Base-by-base conservation (phyloP, 139 green algal species). In the Tetradesmus obliquus region DNA sequence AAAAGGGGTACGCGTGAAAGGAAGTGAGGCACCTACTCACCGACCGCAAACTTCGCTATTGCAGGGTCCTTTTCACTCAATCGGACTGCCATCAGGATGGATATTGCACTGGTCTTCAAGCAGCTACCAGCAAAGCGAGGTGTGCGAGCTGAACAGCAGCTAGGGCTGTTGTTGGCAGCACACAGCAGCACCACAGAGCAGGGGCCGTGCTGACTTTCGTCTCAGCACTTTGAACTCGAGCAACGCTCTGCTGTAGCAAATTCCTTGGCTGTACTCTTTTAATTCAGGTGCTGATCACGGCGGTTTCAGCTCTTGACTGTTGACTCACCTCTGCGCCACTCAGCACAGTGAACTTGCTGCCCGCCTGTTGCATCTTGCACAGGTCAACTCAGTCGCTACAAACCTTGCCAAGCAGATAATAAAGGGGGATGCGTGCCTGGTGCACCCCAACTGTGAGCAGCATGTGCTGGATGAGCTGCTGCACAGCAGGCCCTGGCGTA, bases 401-500 rank as follows among this genome's bases (percentile, higher is more conserved):
- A 69, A 55, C 8, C 88, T 91, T 17, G 76, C 79, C 3, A 79
- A 58, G 10, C 76, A 87, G 76, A 3, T 79, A 5, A 55, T 91
- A 5, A 91, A 91, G 57, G 88, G 88, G 6, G 88, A 91, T 79
- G 88, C 88, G 20, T 91, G 55, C 54, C 20, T 91, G n/a, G 57
- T 86, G 15, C 72, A 91, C 9, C 76, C n/a, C 57, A 72, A 62
- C 20, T 79, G 20, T n/a, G 79, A 91, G 32, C 88, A 87, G 24
- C 32, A 79, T 54, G n/a, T 45, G 71, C 24, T 91, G 22, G 76
- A 86, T 54, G 76, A 91, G 32, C 88, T 91, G 76, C 79, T 87
- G 88, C 76, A 84, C 53, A 79, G 88, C 88, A 86, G 55, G 79
- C 76, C 17, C 13, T 32, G 79, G 86, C 86, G 71, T 69, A 62